phyloP scores from a whole-genome alignment of 2,329 filamentous ascomycete genomes.

The Alternaria angustiovoidea region DNA sequence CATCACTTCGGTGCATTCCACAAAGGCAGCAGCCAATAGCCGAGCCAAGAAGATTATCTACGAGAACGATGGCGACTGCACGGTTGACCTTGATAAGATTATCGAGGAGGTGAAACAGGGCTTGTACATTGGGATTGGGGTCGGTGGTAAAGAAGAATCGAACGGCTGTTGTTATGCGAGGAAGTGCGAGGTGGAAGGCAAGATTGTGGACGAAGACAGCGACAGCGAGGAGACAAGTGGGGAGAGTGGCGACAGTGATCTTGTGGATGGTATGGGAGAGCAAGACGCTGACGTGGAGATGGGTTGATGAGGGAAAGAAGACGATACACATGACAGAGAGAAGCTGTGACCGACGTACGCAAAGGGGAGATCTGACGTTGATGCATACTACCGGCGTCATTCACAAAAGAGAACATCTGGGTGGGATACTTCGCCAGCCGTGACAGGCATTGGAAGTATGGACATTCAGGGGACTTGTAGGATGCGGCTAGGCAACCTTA shows the following conservation, averaged over 20 bases:
- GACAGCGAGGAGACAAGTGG: constrained; percentile 18
- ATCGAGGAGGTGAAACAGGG: constrained; percentile 33
- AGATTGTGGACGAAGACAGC: constrained; percentile 35
- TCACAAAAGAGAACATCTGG: not conserved
- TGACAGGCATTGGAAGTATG: not conserved
- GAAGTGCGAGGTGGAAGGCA: constrained; percentile 35
- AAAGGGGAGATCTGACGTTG: not conserved
- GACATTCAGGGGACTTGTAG: not conserved
- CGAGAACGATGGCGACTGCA: constrained; percentile 24
- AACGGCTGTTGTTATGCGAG: constrained; percentile 27
- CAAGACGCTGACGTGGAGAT: constrained; percentile 16
- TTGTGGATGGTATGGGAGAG: constrained; percentile 7
- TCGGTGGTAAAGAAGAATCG: constrained; percentile 24
- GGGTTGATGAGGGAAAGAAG: constrained; percentile 8
- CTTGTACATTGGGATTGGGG: constrained; percentile 32
- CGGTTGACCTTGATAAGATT: constrained; percentile 34
- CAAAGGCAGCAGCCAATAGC: constrained; percentile 25
- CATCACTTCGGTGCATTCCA: constrained; percentile 33
- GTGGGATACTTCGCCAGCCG: not conserved
- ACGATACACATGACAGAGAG: constrained; percentile 3
- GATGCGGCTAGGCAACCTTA: not conserved
- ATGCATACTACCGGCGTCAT: not conserved
- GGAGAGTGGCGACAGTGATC: constrained; percentile 11
- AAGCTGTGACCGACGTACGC: not conserved
- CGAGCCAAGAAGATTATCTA: constrained; percentile 37